A percentile compares a stretch with the other conserved stretches of the same genome.
Evolutionary conservation across 768 basidiomycete species (phyloP).

Genomic region (Agaricus sinodeliciosus): DNA sequence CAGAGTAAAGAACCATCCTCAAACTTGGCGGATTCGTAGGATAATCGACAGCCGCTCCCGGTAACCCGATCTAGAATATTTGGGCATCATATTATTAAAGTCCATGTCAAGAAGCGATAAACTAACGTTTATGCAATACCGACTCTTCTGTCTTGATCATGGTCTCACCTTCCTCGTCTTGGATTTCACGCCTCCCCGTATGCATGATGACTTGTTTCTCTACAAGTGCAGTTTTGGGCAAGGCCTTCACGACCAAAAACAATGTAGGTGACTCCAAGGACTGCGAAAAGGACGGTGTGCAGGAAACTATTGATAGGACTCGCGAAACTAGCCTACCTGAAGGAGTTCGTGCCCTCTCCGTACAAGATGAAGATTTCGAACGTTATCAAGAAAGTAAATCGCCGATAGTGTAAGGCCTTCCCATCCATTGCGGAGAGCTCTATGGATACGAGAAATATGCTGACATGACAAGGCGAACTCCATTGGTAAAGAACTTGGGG

Average conservation of each 20-base stretch:
- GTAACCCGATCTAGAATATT: neutral
- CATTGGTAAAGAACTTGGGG: slow-evolving; percentile 43
- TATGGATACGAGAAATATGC: slow-evolving; percentile 65
- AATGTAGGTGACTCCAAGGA: slow-evolving; percentile 32
- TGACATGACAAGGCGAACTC: slow-evolving; percentile 77
- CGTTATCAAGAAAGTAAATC: slow-evolving; percentile 66
- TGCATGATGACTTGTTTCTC: slow-evolving; percentile 76
- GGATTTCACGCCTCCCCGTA: slow-evolving; percentile 48
- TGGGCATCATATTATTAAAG: no score
- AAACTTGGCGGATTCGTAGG: slow-evolving; percentile 2
- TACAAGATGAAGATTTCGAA: slow-evolving; percentile 30
- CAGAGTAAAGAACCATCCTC: neutral
- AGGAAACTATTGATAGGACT: slow-evolving; percentile 7
- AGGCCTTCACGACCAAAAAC: slow-evolving; percentile 52
- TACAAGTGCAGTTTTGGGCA: slow-evolving; percentile 66
- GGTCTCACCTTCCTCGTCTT: slow-evolving; percentile 41
- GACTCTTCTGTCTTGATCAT: slow-evolving; percentile 16
- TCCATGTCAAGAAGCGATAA: no score
- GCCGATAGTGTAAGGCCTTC: slow-evolving; percentile 52
- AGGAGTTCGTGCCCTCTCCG: slow-evolving; percentile 29
- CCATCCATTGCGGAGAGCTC: slow-evolving; percentile 58
- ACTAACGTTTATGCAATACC: neutral
- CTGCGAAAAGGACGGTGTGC: neutral
- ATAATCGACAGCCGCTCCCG: neutral
- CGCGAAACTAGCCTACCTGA: slow-evolving; percentile 12